Conservation (phyloP, 257 asterid genomes). For the Paulownia fortunei region DNA sequence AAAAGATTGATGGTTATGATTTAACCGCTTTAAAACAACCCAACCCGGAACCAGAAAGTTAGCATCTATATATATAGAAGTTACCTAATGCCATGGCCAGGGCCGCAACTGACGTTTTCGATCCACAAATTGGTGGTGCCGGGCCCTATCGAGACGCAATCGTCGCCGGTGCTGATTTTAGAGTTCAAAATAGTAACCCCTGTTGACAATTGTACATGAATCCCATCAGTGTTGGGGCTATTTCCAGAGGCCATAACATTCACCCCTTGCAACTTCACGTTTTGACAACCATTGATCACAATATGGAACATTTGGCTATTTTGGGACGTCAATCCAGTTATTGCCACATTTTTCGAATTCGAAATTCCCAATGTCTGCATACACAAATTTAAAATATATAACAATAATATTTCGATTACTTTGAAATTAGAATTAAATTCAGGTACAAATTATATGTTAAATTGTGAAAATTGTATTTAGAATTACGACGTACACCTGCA, state of each 20-base stretch:
- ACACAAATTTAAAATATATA: not conserved
- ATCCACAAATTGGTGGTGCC: slow-evolving; percentile 50
- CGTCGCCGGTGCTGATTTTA: slow-evolving; percentile 55
- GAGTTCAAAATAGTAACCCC: slow-evolving; percentile 38
- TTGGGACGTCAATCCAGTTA: slow-evolving; percentile 48
- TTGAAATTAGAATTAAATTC: not conserved
- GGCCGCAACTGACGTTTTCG: slow-evolving; percentile 50
- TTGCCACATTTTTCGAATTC: slow-evolving; percentile 49
- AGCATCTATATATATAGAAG: too few species aligned
- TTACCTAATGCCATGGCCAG: slow-evolving; percentile 68
- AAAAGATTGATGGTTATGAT: too few species aligned
- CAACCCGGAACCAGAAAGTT: too few species aligned
- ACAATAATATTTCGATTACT: not conserved
- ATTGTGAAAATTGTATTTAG: not conserved
- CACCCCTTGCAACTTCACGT: slow-evolving; percentile 42
- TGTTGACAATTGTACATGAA: slow-evolving; percentile 49
- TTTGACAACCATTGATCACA: slow-evolving; percentile 50
- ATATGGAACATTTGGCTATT: slow-evolving; percentile 66
- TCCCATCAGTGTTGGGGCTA: slow-evolving; percentile 69
- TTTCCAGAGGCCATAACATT: slow-evolving; percentile 38
- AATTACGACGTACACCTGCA: too few species aligned
- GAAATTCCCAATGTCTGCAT: slow-evolving; percentile 51
- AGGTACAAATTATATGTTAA: not conserved
- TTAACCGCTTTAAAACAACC: too few species aligned
- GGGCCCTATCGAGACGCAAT: slow-evolving; percentile 61